A percentile compares a stretch with the other conserved stretches of the same genome.
Evolutionary conservation across 768 basidiomycete genomes (phyloP).

Genomic region (Phaeotremella fagi): DNA sequence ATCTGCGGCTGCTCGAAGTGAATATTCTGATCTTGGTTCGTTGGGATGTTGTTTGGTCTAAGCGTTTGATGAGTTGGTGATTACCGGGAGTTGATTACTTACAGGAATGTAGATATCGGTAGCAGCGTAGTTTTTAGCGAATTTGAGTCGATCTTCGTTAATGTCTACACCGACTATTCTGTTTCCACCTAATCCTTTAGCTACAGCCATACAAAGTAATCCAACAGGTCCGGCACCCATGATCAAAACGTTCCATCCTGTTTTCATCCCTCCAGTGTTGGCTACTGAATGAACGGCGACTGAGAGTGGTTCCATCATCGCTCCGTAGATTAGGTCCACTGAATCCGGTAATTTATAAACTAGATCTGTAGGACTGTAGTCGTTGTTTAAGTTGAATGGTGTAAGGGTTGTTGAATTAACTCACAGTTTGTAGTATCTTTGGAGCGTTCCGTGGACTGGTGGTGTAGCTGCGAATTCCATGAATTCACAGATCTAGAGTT

Average conservation of each 20-base stretch:
- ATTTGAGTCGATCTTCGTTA: conserved; percentile 65
- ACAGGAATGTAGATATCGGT: conserved; percentile 56
- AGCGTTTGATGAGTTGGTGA: too few relatives aligned
- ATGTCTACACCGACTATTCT: conserved; percentile 73
- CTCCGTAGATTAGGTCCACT: conserved; percentile 86
- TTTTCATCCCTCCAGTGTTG: conserved; percentile 65
- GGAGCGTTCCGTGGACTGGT: conserved; percentile 84
- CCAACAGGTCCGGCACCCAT: conserved; percentile 82
- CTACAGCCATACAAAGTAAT: conserved; percentile 88
- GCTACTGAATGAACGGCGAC: conserved; percentile 86
- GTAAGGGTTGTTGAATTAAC: background rate
- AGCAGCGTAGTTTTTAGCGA: conserved; percentile 79
- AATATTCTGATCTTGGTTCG: conserved; percentile 68
- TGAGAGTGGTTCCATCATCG: conserved; percentile 94
- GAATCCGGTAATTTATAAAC: conserved; percentile 64
- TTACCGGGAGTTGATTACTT: conserved; percentile 12
- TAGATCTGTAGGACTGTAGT: conserved; percentile 63
- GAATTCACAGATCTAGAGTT: conserved; percentile 68
- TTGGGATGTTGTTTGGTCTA: conserved; percentile 52
- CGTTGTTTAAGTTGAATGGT: background rate
- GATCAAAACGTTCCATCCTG: conserved; percentile 71
- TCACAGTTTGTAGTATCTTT: conserved; percentile 70
- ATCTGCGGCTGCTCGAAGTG: conserved; percentile 62
- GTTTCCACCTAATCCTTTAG: conserved; percentile 81
- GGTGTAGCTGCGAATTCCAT: conserved; percentile 90